These are phyloP conservation scores for Tricholoma saponaceum DNA, from an alignment of 768 basidiomycete genomes.

Conservation along the genomic window DNA sequence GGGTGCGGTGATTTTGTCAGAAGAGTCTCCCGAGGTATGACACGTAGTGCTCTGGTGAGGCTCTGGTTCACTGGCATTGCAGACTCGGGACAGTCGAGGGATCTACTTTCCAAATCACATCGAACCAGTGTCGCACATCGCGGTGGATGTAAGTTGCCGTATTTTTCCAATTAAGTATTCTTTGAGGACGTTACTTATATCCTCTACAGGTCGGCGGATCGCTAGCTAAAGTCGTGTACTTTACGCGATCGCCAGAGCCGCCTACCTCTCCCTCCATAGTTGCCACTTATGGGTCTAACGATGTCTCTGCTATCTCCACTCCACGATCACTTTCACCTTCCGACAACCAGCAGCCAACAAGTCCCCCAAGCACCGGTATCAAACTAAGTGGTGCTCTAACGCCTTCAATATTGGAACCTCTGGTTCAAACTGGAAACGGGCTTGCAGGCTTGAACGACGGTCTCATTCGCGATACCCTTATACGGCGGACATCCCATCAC, in stretches of 20 bases:
- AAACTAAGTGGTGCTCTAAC: constrained; percentile 75
- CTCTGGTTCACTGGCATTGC: constrained; percentile 10
- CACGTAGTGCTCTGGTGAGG: constrained; percentile 3
- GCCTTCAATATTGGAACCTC: constrained; percentile 67
- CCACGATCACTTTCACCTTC: constrained; percentile 42
- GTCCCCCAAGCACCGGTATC: constrained; percentile 29
- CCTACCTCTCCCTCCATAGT: constrained; percentile 71
- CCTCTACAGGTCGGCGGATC: constrained; percentile 85
- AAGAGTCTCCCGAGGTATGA: constrained; percentile 90
- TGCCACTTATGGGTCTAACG: constrained; percentile 56
- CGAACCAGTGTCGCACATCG: constrained; percentile 96
- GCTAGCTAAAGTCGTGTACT: constrained; percentile 96
- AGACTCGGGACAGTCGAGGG: constrained; percentile 92
- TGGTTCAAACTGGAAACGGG: constrained; percentile 27
- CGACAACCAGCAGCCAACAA: constrained; percentile 27
- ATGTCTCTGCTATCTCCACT: constrained; percentile 41
- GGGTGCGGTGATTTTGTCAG: constrained; percentile 88
- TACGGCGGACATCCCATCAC: constrained; percentile 71
- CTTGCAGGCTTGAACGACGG: constrained; percentile 36
- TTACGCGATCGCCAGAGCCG: constrained; percentile 88
- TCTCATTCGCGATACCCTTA: constrained; percentile 57
- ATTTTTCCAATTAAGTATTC: not conserved
- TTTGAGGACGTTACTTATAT: constrained; percentile 6
- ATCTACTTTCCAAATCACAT: constrained; percentile 98
- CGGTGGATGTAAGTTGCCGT: constrained; percentile 78